Conservation (phyloP, 495 filamentous ascomycete genomes). For the Lepidopterella palustris region DNA sequence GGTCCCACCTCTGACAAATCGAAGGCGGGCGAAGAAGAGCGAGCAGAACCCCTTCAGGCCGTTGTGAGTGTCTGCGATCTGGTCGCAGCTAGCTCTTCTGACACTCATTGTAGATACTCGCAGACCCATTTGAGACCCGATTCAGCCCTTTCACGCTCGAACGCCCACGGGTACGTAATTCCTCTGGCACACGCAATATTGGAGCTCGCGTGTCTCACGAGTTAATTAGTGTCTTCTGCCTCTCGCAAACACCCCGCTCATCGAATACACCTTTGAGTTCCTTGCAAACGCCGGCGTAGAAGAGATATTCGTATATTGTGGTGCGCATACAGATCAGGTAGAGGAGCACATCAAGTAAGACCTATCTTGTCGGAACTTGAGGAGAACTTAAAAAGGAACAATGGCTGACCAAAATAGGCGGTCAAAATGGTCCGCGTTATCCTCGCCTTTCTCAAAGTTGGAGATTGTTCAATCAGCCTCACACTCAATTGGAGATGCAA, state of each 20-base stretch:
- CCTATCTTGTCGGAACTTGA: background rate
- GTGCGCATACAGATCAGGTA: constrained; percentile 80
- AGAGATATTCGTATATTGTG: constrained; percentile 87
- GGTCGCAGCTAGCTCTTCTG: background rate
- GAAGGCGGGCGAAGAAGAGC: constrained; percentile 56
- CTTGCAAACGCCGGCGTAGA: constrained; percentile 88
- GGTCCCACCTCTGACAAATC: constrained; percentile 52
- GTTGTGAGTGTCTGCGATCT: constrained; percentile 54
- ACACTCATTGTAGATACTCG: constrained; percentile 47
- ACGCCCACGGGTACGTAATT: constrained; percentile 66
- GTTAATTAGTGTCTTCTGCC: constrained; percentile 75
- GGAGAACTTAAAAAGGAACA: constrained; percentile 35
- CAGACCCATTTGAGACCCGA: constrained; percentile 87
- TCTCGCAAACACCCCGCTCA: constrained; percentile 85
- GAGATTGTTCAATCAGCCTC: constrained; percentile 82
- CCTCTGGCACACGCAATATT: background rate
- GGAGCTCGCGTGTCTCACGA: constrained; percentile 15
- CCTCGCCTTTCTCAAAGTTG: constrained; percentile 78
- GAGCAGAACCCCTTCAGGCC: constrained; percentile 83
- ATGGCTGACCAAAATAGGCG: constrained; percentile 6
- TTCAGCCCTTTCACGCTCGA: constrained; percentile 88
- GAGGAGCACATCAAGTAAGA: constrained; percentile 71
- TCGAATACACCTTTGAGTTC: constrained; percentile 97
- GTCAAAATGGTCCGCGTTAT: constrained; percentile 61
- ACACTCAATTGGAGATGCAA: constrained; percentile 86